Base-by-base conservation (phyloP, 257 asterid genomes). In the Agastache rugosa region DNA sequence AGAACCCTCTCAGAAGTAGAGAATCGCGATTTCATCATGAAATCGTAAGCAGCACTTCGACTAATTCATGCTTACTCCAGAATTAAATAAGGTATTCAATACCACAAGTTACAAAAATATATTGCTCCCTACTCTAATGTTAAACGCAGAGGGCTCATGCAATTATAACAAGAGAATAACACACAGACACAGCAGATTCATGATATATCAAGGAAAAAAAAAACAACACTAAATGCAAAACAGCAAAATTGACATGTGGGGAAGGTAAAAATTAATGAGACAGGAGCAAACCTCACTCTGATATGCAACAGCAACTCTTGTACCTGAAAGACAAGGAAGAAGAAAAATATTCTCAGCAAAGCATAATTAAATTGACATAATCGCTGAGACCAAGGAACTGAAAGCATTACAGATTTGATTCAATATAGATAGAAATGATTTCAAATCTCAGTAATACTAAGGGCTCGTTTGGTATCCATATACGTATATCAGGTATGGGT, bases 301-400 rank as follows among this genome's bases (percentile, higher is more conserved):
- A 80, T 90, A 92, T 8, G 96, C 81, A 80, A 89, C 86, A 70
- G 98, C 96, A 76, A 89, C 86, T 84, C 98, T 81, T 62, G 98
- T 92, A 80, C 99, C 99, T 92, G 84, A 67, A 71, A 73, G 61
- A 44, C 8, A 42, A 72, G 12, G 60, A 20, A 54, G 10, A 78
- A 61, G 3, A 64, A 58, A 59, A 54, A 6, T n/a, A 12, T 22
- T 47, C 12, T 1, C 62, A 72, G 48, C 47, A 41, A 20, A 19
- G 60, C 51, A 47, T 8, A 68, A 47, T 6, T 11, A 20, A 62
- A 67, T 23, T 12, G 34, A 35, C 16, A 2, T 31, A 20, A 44
- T 15, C 11, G 11, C 15, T 31, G 27, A 63, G 6, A 70, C 29
- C 35, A 37, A 54, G 58, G 22, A 27, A 44, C 27, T 6, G 48